Evolutionary conservation across 768 basidiomycete genomes (phyloP), one percentile per base, ranked within the genome.

Genomic region (Lyophyllum atratum): DNA sequence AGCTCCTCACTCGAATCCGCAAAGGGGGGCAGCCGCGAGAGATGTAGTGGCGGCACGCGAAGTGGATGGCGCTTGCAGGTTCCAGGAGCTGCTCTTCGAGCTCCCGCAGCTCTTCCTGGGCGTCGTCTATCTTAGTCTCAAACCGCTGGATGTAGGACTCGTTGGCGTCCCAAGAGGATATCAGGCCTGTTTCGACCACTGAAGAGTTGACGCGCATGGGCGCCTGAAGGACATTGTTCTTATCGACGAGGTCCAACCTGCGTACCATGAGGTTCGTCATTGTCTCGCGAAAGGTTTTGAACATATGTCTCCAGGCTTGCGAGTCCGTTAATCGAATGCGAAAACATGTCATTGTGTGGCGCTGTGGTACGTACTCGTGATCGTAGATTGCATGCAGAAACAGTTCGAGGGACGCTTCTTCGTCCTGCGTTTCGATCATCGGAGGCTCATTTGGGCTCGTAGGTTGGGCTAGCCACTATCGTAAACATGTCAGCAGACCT

Each of bases 331-430:
- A n/a, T 40, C 17, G 25, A 15, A n/a, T 24, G 5, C 17, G 12
- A 1, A n/a, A n/a, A n/a, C n/a, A n/a, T n/a, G n/a, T n/a, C n/a
- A 14, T 11, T 47, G 6, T 43, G 22, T 6, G 37, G 22, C 22
- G 26, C 34, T 14, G 1, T 8, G n/a, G 25, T 19, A 55, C 52
- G 17, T 40, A 54, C 57, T 50, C 31, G 21, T 61, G 26, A 22
- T 49, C 40, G 25, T 61, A 54, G n/a, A 59, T 37, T 21, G 34
- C 46, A 52, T 60, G 56, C 12, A 60, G 48, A 43, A 61, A 49
- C 25, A 59, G 29, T 28, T 47, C 46, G n/a, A 56, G 59, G 11
- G 40, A 4, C 34, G 52, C 45, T 19, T 34, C 25, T 28, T 61
- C 52, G 44, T 61, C 59, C 8, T 60, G 45, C 22, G 58, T 31